Percentiles rank a stretch among this genome's conserved stretches.
These are phyloP conservation scores for Microdochium paspali DNA, from an alignment of 2,329 filamentous ascomycete species.

Conservation along the genomic window DNA sequence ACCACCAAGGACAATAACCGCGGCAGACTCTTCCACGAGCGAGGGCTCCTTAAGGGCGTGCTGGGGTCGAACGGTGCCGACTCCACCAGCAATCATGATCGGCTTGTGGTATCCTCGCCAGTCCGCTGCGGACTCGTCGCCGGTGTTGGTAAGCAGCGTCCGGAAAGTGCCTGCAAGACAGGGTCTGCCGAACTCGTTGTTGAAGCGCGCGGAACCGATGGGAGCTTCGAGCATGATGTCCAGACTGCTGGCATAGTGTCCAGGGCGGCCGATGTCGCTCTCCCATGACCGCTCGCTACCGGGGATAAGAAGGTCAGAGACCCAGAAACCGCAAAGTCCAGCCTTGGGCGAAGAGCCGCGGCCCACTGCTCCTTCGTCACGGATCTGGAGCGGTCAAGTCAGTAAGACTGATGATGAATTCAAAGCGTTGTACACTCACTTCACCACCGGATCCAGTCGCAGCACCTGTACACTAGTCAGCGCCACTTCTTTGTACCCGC, in stretches of 20 bases:
- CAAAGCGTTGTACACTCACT: conserved; percentile 61
- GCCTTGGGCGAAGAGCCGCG: conserved; percentile 89
- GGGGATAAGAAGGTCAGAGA: conserved; percentile 88
- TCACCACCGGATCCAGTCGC: conserved; percentile 94
- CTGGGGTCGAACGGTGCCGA: conserved; percentile 84
- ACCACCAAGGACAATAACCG: conserved; percentile 78
- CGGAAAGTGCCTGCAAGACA: conserved; percentile 85
- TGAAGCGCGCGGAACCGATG: conserved; percentile 89
- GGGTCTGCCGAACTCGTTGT: conserved; percentile 93
- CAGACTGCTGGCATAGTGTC: conserved; percentile 85
- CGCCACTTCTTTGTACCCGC: neutral
- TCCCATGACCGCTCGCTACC: conserved; percentile 82
- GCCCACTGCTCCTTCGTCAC: conserved; percentile 88
- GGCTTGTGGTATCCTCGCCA: conserved; percentile 94
- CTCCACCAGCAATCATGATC: conserved; percentile 94
- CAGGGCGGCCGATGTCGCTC: conserved; percentile 76
- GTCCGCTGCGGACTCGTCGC: conserved; percentile 46
- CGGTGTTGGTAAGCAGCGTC: conserved; percentile 68
- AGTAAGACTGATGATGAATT: neutral
- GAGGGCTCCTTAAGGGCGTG: conserved; percentile 75
- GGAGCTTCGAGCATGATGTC: conserved; percentile 98
- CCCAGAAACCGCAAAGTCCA: conserved; percentile 85
- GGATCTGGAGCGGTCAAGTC: conserved; percentile 10
- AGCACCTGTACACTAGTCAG: conserved; percentile 55
- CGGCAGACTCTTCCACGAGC: neutral